These are phyloP conservation scores for Linnemannia elongata DNA, from an alignment of 192 early-diverging fungal species.

Conservation along the genomic window DNA sequence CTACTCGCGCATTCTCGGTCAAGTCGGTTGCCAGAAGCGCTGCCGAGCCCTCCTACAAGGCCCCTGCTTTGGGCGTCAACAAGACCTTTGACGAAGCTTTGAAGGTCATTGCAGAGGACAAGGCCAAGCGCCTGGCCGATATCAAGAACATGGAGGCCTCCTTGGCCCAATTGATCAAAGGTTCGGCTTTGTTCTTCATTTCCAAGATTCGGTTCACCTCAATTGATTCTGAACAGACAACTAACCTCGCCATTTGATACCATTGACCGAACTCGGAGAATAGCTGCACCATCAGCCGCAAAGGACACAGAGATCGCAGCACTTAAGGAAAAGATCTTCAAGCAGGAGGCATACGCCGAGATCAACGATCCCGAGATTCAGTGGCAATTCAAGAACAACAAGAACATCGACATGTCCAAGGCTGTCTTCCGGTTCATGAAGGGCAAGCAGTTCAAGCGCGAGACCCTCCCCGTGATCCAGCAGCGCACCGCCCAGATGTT, in stretches of 20 bases:
- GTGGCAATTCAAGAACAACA: constrained; percentile 72
- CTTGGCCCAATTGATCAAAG: constrained; percentile 53
- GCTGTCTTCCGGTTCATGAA: constrained; percentile 80
- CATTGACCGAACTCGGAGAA: background rate
- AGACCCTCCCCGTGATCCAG: constrained; percentile 63
- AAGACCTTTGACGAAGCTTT: constrained; percentile 83
- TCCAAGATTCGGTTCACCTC: background rate
- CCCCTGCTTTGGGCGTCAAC: constrained; percentile 70
- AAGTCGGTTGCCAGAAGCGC: constrained; percentile 23
- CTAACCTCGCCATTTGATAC: background rate
- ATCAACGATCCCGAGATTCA: constrained; percentile 79
- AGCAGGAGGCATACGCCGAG: constrained; percentile 74
- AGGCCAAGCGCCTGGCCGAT: constrained; percentile 60
- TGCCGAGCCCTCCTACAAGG: constrained; percentile 57
- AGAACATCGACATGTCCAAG: constrained; percentile 70
- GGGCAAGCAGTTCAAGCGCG: constrained; percentile 69
- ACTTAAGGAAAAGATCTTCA: constrained; percentile 65
- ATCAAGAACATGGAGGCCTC: constrained; percentile 57
- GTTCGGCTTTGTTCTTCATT: constrained; percentile 20
- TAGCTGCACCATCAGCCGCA: constrained; percentile 46
- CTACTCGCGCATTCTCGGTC: constrained; percentile 41
- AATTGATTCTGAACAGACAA: constrained; percentile 7
- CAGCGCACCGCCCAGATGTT: constrained; percentile 83
- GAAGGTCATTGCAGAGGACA: constrained; percentile 75
- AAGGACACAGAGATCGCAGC: constrained; percentile 57